Evolutionary conservation across 1,139 yeast genomes (phyloP).

Genomic region (Keqinozyma sinolaborantium): DNA sequence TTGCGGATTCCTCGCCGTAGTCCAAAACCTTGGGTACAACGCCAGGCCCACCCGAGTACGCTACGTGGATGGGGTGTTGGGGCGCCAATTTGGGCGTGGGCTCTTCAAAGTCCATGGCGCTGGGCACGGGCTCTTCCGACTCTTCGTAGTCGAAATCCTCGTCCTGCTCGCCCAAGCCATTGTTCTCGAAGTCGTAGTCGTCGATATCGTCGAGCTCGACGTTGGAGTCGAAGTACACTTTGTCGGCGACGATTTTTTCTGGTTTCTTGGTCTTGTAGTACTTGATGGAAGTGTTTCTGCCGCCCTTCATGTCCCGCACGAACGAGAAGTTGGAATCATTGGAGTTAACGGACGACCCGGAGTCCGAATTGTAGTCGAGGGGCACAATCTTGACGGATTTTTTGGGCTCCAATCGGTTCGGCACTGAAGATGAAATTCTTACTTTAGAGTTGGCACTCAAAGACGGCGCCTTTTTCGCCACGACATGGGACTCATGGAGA

Average conservation of each 20-base stretch:
- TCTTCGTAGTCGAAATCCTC: constrained; percentile 51
- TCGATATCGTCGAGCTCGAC: constrained; percentile 35
- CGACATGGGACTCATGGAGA: too few relatives aligned
- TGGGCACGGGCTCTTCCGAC: constrained; percentile 21
- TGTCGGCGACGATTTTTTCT: constrained; percentile 17
- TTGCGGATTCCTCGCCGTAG: neutral
- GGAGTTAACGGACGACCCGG: constrained; percentile 9
- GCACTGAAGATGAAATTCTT: neutral
- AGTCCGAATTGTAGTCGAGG: constrained; percentile 4
- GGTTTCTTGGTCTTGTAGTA: constrained; percentile 44
- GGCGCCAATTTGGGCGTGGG: neutral
- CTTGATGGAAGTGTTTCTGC: constrained; percentile 60
- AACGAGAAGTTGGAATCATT: constrained; percentile 43
- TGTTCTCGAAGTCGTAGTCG: constrained; percentile 49
- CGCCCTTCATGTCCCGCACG: constrained; percentile 50
- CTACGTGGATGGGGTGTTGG: neutral
- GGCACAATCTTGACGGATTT: constrained; percentile 1
- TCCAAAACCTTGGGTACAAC: neutral
- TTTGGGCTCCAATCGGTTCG: neutral
- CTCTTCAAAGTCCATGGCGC: neutral
- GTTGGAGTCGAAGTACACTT: constrained; percentile 27
- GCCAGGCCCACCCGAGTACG: neutral
- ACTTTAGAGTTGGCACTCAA: neutral
- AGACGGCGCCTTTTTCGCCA: too few relatives aligned
- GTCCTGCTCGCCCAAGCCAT: constrained; percentile 39